Base-by-base conservation (phyloP, 148 eudicot species). In the Limonium bicolor region DNA sequence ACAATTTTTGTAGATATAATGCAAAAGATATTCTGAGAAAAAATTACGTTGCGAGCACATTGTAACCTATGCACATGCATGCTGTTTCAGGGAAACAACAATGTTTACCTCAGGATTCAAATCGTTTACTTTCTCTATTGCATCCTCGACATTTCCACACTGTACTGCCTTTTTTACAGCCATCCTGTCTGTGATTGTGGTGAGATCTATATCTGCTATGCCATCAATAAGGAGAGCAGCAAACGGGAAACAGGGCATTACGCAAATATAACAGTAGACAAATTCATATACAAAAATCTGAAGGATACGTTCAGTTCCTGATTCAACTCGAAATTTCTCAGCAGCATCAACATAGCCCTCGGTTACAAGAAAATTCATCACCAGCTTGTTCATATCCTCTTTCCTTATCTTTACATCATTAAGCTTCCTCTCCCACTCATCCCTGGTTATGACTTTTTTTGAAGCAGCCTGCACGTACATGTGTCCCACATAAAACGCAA, bases 331-430 rank as follows among this genome's bases (percentile, higher is more conserved):
- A 63, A 90, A 90, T 56, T 81, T 86, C 54, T 90, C 94, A 5
- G 94, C 95, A 33, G 76, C 95, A 49, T 90, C 95, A 29, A 81
- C 99, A 69, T 80, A 85, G 31, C 99, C 99, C 66, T 90, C 94
- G 0, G 94, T 85, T 17, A 90, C 95, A 49, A 90, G 87, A 69
- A 80, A 90, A 60, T 90, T 78, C 93, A 90, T 85, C 41, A 90
- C 94, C 58, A 90, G 33, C 44, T 72, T 82, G 74, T 87, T 79
- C 90, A 82, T 82, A 55, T 87, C 94, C 39, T 82, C 94, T 67
- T 87, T 87, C 63, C 70, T 59, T 48, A 82, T 80, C 65, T 71
- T 81, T 26, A 84, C 94, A 60, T 73, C 78, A 42, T 62, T 71
- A 12, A 90, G 94, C 63, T 70, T 90, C 60, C 71, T 90, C 79